Percentiles rank a stretch among this genome's conserved stretches.
phyloP scores from a whole-genome alignment of 2,329 filamentous ascomycete species.

The Zasmidium citrigriseum region DNA sequence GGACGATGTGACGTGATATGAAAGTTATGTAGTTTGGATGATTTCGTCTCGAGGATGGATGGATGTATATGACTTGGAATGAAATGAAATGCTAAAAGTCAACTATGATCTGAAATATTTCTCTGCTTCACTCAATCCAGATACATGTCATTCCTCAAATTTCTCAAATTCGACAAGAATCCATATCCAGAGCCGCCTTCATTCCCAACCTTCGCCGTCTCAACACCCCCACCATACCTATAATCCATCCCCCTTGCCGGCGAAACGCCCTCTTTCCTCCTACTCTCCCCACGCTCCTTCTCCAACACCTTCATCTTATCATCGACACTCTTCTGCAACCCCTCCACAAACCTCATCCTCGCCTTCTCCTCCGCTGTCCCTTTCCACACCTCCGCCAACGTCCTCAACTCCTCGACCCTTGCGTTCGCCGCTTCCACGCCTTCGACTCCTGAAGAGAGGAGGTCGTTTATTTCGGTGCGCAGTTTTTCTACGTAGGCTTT shows the following conservation, averaged over 20 bases:
- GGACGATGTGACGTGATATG: background rate
- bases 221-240: constrained; percentile 32
- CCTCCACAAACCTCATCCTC: constrained; percentile 76
- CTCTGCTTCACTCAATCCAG: constrained; percentile 21
- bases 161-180: constrained; percentile 54
- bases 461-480: constrained; percentile 68
- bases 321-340: constrained; percentile 77
- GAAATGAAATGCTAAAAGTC: background rate
- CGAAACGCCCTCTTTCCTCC: constrained; percentile 18
- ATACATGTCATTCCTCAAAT: constrained; percentile 40
- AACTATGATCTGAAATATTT: background rate
- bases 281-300: constrained; percentile 16
- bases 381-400: constrained; percentile 81
- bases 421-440: constrained; percentile 73
- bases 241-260: constrained; percentile 29
- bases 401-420: constrained; percentile 75
- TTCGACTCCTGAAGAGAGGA: constrained; percentile 62
- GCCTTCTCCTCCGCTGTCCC: constrained; percentile 95
- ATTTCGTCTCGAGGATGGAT: background rate
- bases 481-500: constrained; percentile 74
- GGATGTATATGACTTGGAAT: background rate
- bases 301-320: constrained; percentile 60
- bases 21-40: background rate
- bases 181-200: constrained; percentile 46
- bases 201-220: constrained; percentile 19